These are phyloP conservation scores for Pichia terricola DNA, from an alignment of 1,139 yeast species.

Conservation along the genomic window DNA sequence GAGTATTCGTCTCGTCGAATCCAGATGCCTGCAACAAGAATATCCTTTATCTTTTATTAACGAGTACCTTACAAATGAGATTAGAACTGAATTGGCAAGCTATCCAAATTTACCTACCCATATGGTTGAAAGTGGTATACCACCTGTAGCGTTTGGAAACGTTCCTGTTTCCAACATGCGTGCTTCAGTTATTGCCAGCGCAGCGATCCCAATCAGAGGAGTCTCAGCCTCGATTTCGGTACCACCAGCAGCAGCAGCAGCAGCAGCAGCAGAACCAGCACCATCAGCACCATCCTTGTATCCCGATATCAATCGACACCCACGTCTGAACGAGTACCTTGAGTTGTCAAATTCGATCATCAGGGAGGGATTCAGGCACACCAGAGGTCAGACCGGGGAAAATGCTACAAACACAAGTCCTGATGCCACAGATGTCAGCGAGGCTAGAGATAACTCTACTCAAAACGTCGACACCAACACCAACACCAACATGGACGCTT, in stretches of 20 bases:
- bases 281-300: neutral
- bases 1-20: slow-evolving; percentile 20
- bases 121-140: slow-evolving; percentile 11
- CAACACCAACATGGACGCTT: neutral
- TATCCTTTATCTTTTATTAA: slow-evolving; percentile 23
- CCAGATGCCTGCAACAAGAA: slow-evolving; percentile 25
- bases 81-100: slow-evolving; percentile 17
- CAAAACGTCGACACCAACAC: neutral
- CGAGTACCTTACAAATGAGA: slow-evolving; percentile 17
- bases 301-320: no score
- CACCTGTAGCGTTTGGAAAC: slow-evolving; percentile 11
- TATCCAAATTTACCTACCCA: slow-evolving; percentile 15
- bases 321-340: no score
- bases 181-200: slow-evolving; percentile 5
- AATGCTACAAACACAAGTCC: no score
- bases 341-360: no score
- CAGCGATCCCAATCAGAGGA: slow-evolving; percentile 5
- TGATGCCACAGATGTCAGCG: no score
- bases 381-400: no score
- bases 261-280: neutral
- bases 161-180: slow-evolving; percentile 3
- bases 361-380: no score
- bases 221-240: neutral
- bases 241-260: neutral
- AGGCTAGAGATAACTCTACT: no score